Conservation (phyloP, 2,329 filamentous ascomycete species). For the Beauveria brongniartii region DNA sequence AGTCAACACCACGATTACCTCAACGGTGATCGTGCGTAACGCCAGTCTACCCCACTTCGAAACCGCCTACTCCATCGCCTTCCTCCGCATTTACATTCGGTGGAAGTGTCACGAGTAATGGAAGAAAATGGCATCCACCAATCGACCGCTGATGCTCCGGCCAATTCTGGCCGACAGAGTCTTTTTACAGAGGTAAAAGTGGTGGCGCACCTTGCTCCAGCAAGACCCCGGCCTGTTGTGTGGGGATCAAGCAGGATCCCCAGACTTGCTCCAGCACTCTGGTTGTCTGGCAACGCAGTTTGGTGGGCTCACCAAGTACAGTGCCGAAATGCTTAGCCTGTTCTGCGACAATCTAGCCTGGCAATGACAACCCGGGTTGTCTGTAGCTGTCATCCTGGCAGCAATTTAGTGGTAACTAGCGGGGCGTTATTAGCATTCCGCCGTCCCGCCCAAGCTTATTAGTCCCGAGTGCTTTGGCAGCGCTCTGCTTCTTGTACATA, state of each 20-base stretch:
- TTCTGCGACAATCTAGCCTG: background rate
- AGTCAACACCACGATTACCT: background rate
- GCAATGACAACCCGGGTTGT: background rate
- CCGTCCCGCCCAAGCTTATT: background rate
- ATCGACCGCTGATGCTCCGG: background rate
- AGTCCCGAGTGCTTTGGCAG: background rate
- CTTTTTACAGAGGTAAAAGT: background rate
- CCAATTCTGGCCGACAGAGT: background rate
- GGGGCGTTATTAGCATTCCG: background rate
- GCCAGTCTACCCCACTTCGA: background rate
- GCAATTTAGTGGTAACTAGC: background rate
- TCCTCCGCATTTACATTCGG: background rate
- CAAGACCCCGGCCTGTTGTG: conserved; percentile 3
- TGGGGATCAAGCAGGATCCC: background rate
- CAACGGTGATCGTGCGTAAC: background rate
- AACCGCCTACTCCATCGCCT: background rate
- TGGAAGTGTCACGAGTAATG: conserved; percentile 1
- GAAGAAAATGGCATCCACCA: background rate
- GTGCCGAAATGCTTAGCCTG: background rate
- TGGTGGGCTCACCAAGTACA: background rate
- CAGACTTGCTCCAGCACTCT: background rate
- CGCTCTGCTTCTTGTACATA: background rate
- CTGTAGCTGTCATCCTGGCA: background rate
- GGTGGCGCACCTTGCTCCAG: background rate
- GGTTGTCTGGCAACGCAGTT: background rate